Evolutionary conservation across 306 rosid genomes (phyloP).

Genomic region (Fragaria iinumae): DNA sequence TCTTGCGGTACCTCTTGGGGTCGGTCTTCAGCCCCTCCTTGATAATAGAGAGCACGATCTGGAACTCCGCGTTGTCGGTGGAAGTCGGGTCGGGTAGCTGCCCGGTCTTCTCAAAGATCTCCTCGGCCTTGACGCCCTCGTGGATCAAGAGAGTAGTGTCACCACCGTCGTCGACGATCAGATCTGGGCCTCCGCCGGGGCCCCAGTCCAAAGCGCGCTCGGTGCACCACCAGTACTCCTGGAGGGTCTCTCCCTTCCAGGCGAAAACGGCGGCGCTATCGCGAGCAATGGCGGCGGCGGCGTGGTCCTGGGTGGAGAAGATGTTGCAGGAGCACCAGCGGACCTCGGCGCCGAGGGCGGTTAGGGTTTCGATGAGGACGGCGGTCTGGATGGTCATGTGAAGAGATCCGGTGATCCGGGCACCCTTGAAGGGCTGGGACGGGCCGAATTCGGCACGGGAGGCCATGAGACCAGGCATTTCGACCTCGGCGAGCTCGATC

Average conservation of each 20-base stretch:
- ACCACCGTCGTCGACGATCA: constrained; percentile 92
- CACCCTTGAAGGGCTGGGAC: constrained; percentile 77
- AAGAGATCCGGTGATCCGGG: constrained; percentile 89
- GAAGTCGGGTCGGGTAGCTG: constrained; percentile 63
- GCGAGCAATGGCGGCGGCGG: constrained; percentile 92
- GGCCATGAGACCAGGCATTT: constrained; percentile 87
- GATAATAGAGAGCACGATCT: constrained; percentile 67
- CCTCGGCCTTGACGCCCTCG: constrained; percentile 95
- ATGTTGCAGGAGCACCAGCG: constrained; percentile 98
- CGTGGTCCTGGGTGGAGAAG: constrained; percentile 96
- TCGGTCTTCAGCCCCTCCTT: constrained; percentile 74
- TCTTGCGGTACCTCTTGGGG: constrained; percentile 85
- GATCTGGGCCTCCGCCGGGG: constrained; percentile 83
- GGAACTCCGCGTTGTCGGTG: constrained; percentile 77
- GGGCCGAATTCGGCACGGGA: constrained; percentile 68
- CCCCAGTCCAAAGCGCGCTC: constrained; percentile 96
- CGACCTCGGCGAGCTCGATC: constrained; percentile 87
- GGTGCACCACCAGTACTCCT: constrained; percentile 99
- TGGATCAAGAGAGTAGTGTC: constrained; percentile 77
- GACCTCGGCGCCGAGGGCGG: constrained; percentile 95
- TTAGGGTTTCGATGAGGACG: constrained; percentile 90
- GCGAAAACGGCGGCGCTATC: constrained; percentile 90
- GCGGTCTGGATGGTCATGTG: constrained; percentile 99
- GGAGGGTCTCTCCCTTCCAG: constrained; percentile 95
- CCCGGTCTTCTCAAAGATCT: constrained; percentile 55